Percentiles rank a stretch among this genome's conserved stretches.
These are phyloP conservation scores for Colletotrichum theobromicola DNA, from an alignment of 2,329 filamentous ascomycete genomes.

Conservation along the genomic window DNA sequence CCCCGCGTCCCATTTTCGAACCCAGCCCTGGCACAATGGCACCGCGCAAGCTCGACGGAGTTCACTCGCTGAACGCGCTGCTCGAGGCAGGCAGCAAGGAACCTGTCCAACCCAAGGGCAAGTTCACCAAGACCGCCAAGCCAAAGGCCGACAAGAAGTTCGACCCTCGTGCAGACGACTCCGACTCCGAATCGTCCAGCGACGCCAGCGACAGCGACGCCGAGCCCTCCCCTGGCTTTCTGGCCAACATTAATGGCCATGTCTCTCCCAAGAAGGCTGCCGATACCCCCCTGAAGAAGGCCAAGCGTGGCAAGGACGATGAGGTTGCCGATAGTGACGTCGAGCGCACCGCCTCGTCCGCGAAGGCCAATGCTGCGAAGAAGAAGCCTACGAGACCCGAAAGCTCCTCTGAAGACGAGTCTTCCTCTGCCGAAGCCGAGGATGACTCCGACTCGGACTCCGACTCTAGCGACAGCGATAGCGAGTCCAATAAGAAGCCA, in stretches of 20 bases:
- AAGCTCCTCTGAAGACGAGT: slow-evolving; percentile 15
- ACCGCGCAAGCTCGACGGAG: slow-evolving; percentile 19
- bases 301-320: slow-evolving; percentile 34
- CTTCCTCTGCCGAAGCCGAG: slow-evolving; percentile 28
- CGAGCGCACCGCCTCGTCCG: slow-evolving; percentile 35
- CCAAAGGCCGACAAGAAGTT: slow-evolving; percentile 22
- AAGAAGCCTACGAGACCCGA: slow-evolving; percentile 27
- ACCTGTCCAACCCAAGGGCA: background rate
- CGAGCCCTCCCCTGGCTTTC: background rate
- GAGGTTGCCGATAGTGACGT: slow-evolving; percentile 49
- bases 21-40: slow-evolving; percentile 10
- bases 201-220: slow-evolving; percentile 22
- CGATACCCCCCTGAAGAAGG: slow-evolving; percentile 14
- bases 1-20: background rate
- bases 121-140: slow-evolving; percentile 12
- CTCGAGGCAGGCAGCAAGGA: slow-evolving; percentile 14
- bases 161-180: slow-evolving; percentile 19
- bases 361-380: slow-evolving; percentile 17
- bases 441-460: slow-evolving; percentile 24
- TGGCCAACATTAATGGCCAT: slow-evolving; percentile 14
- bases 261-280: slow-evolving; percentile 2
- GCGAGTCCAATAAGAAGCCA: slow-evolving; percentile 23
- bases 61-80: slow-evolving; percentile 11
- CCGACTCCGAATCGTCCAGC: slow-evolving; percentile 28
- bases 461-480: slow-evolving; percentile 32